Conservation (phyloP, 805 yeast species). For the Candida xiaguanensis region DNA sequence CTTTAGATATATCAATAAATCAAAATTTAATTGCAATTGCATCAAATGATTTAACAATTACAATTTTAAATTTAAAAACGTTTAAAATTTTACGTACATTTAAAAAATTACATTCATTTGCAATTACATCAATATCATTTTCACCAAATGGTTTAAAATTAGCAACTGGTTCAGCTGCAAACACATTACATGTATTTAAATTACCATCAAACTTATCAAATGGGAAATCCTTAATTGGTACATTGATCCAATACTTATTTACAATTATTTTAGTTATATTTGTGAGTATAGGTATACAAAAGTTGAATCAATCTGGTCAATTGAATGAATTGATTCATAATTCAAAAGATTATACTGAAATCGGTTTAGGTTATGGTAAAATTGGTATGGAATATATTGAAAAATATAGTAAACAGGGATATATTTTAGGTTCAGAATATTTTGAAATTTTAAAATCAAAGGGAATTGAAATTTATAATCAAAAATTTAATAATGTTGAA, state of each 20-base stretch:
- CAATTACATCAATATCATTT: conserved; percentile 69
- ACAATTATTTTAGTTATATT: conserved; percentile 28
- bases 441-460: conserved; percentile 7
- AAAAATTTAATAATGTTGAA: conserved; percentile 22
- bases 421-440: conserved; percentile 7
- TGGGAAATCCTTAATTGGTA: conserved; percentile 28
- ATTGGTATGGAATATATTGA: conserved; percentile 23
- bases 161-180: conserved; percentile 76
- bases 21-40: conserved; percentile 51
- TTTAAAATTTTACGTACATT: conserved; percentile 49
- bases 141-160: conserved; percentile 64
- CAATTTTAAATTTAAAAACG: conserved; percentile 49
- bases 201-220: conserved; percentile 50
- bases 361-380: conserved; percentile 22
- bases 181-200: conserved; percentile 59
- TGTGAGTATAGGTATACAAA: conserved; percentile 32
- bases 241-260: conserved; percentile 31
- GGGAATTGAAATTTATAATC: conserved; percentile 24
- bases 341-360: conserved; percentile 16
- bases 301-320: conserved; percentile 31
- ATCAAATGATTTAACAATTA: conserved; percentile 64
- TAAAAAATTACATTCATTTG: conserved; percentile 68
- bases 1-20: conserved; percentile 42
- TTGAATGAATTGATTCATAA: conserved; percentile 21
- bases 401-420: conserved; percentile 12